Conservation (phyloP, 192 early-diverging fungal species). For the Rhizoclosmatium globosum region DNA sequence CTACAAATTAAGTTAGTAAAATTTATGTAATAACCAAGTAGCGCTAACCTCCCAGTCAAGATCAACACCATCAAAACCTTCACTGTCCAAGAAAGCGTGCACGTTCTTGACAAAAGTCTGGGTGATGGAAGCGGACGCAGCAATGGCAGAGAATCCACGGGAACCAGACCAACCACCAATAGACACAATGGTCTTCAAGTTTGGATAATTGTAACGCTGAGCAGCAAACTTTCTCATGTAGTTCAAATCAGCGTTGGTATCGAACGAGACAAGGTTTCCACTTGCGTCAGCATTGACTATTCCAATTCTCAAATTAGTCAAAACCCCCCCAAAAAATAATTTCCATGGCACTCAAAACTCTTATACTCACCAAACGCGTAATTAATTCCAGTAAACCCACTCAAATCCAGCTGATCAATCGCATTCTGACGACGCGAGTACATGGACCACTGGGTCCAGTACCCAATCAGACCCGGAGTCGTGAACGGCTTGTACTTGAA, state of each 20-base stretch:
- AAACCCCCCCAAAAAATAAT: no score
- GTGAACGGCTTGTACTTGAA: constrained; percentile 22
- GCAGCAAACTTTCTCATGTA: constrained; percentile 11
- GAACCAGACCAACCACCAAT: constrained; percentile 33
- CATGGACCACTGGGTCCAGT: no score
- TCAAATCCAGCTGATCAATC: no score
- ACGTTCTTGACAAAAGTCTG: constrained; percentile 32
- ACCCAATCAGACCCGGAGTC: constrained; percentile 23
- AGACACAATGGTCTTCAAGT: constrained; percentile 6
- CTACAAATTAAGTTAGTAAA: neutral
- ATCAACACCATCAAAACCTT: constrained; percentile 8
- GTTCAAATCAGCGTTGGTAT: constrained; percentile 16
- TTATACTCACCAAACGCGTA: neutral
- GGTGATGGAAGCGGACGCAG: constrained; percentile 14
- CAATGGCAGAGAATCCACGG: constrained; percentile 9
- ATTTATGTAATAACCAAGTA: neutral
- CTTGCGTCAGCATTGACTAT: constrained; percentile 23
- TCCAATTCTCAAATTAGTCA: neutral
- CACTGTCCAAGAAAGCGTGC: constrained; percentile 9
- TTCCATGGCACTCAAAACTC: neutral
- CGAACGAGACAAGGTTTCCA: constrained; percentile 14
- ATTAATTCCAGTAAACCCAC: no score
- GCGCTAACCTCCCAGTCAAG: constrained; percentile 18
- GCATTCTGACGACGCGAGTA: no score
- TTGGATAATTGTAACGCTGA: constrained; percentile 14